A percentile compares a stretch with the other conserved stretches of the same genome.
phyloP scores from a whole-genome alignment of 2,329 filamentous ascomycete genomes.

The Cercospora berteroae region DNA sequence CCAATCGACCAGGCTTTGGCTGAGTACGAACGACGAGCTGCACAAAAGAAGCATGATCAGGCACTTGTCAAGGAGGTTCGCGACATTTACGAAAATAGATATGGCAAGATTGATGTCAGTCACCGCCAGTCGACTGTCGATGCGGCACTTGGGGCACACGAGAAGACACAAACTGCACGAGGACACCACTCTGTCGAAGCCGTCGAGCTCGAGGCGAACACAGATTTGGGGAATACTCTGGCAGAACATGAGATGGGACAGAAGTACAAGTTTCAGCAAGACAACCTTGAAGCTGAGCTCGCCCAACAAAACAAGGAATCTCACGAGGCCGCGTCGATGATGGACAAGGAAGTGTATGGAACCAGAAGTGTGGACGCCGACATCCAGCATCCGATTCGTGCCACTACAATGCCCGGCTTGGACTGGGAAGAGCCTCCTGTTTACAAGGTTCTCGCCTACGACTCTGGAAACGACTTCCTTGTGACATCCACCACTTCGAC shows the following conservation, averaged over 20 bases:
- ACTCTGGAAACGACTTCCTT: constrained; percentile 58
- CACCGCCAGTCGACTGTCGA: constrained; percentile 28
- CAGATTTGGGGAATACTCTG: constrained; percentile 29
- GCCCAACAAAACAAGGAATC: constrained; percentile 24
- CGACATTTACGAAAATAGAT: constrained; percentile 45
- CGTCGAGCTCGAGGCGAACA: constrained; percentile 27
- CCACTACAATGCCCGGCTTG: neutral
- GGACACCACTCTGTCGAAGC: neutral
- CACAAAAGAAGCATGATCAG: constrained; percentile 34
- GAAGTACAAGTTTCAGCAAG: constrained; percentile 23
- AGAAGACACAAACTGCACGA: neutral
- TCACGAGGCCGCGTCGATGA: constrained; percentile 21
- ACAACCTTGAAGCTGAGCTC: constrained; percentile 29
- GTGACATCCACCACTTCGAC: constrained; percentile 57
- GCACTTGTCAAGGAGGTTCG: constrained; percentile 41
- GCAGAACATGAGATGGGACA: constrained; percentile 29
- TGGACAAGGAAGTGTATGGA: constrained; percentile 21
- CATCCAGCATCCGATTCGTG: constrained; percentile 7
- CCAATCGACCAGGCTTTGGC: constrained; percentile 12
- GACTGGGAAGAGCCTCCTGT: constrained; percentile 39
- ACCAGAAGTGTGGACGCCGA: constrained; percentile 17
- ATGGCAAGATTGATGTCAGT: constrained; percentile 40
- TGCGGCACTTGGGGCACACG: constrained; percentile 5
- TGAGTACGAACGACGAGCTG: constrained; percentile 22
- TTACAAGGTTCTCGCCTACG: constrained; percentile 68